A percentile compares a stretch with the other conserved stretches of the same genome.
Conservation (phyloP, 2,329 filamentous ascomycete species). For the Botrytis tulipae region DNA sequence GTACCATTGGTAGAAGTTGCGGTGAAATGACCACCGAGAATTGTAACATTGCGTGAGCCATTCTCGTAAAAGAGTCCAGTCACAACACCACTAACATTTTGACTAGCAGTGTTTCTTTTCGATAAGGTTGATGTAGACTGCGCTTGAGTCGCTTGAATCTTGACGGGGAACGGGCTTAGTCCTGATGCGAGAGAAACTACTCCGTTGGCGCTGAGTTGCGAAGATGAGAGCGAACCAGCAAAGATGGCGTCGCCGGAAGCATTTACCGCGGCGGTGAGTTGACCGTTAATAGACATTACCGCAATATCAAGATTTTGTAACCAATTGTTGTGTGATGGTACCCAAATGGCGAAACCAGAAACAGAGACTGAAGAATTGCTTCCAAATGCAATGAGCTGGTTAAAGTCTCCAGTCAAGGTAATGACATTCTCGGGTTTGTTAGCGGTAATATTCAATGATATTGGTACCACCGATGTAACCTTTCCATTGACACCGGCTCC, state of each 20-base stretch:
- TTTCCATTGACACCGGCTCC: constrained; percentile 82
- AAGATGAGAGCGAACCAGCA: constrained; percentile 78
- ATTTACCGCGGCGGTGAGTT: constrained; percentile 68
- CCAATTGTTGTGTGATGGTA: constrained; percentile 83
- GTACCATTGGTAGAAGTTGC: constrained; percentile 67
- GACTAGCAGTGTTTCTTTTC: constrained; percentile 47
- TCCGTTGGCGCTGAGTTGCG: constrained; percentile 69
- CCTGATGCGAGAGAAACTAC: constrained; percentile 61
- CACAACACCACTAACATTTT: constrained; percentile 64
- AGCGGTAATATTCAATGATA: constrained; percentile 74
- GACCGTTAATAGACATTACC: constrained; percentile 66
- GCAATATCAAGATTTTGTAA: constrained; percentile 71
- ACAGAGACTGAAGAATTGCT: constrained; percentile 60
- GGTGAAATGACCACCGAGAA: constrained; percentile 84
- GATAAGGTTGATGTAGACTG: constrained; percentile 42
- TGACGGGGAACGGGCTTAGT: constrained; percentile 57
- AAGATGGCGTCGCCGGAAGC: constrained; percentile 65
- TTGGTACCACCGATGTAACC: constrained; percentile 71
- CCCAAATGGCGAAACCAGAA: constrained; percentile 85
- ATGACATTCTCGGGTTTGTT: constrained; percentile 70
- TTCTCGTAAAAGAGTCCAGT: constrained; percentile 75
- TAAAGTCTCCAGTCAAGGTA: constrained; percentile 78
- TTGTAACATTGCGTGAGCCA: constrained; percentile 73
- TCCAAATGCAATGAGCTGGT: constrained; percentile 66
- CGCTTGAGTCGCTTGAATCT: constrained; percentile 46